A percentile compares a stretch with the other conserved stretches of the same genome.
These are phyloP conservation scores for Lachancea sp. DNA, from an alignment of 805 yeast species.

Conservation along the genomic window DNA sequence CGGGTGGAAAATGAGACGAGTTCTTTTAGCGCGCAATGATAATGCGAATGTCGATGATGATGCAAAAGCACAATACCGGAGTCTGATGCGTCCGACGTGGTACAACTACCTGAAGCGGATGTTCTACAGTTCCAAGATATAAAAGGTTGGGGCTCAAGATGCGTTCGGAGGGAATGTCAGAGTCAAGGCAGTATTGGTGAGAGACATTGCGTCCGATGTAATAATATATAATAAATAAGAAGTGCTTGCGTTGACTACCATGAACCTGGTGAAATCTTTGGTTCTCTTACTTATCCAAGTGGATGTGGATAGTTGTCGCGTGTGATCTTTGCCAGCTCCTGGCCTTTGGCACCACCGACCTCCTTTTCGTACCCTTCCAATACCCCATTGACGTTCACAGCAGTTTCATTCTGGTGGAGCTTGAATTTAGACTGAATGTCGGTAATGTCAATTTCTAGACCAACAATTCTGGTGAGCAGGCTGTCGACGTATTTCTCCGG, in stretches of 20 bases:
- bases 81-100: conserved; percentile 2
- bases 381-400: conserved; percentile 46
- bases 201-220: no score
- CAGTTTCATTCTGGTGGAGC: conserved; percentile 45
- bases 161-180: no score
- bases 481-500: conserved; percentile 42
- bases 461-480: conserved; percentile 46
- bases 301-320: background rate
- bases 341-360: conserved; percentile 8
- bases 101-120: conserved; percentile 7
- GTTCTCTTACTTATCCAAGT: no score
- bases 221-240: no score
- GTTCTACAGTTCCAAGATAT: conserved; percentile 1
- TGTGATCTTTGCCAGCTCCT: conserved; percentile 22
- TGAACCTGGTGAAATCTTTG: no score
- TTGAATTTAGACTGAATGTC: conserved; percentile 49
- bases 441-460: conserved; percentile 46
- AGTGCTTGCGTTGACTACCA: no score
- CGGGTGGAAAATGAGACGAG: conserved; percentile 13
- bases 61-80: background rate
- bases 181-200: no score
- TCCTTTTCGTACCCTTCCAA: conserved; percentile 41
- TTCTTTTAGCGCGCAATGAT: conserved; percentile 4
- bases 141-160: no score
- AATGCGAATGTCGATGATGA: background rate